phyloP scores from a whole-genome alignment of 257 asterid species.

The Orobanche coerulescens region DNA sequence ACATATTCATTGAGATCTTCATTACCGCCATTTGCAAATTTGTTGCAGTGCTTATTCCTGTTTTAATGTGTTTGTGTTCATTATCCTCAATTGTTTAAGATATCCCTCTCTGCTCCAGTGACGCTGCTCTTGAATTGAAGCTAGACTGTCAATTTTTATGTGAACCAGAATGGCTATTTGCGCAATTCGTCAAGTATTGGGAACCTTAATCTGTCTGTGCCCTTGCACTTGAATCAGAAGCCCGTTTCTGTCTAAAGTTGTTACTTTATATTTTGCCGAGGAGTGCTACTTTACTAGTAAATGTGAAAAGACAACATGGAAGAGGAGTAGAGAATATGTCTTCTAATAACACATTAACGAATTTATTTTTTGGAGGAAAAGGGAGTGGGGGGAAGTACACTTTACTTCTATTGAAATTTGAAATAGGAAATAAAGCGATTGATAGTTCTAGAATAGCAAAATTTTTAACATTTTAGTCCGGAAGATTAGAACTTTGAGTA shows the following conservation, averaged over 20 bases:
- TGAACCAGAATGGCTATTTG: neutral
- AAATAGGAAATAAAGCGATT: neutral
- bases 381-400: neutral
- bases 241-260: neutral
- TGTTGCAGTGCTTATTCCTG: neutral
- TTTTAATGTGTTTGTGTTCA: neutral
- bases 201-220: neutral
- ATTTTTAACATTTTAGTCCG: neutral
- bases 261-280: neutral
- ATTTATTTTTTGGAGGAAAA: neutral
- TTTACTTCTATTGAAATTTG: neutral
- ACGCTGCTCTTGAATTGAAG: neutral
- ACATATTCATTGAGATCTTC: neutral
- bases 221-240: constrained; percentile 10
- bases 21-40: neutral
- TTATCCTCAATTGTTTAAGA: neutral
- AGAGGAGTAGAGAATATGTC: neutral
- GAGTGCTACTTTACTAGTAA: neutral
- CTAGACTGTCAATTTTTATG: neutral
- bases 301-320: neutral
- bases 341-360: neutral
- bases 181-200: neutral
- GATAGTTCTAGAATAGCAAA: neutral
- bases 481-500: neutral
- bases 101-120: neutral